Evolutionary conservation across 371 early-diverging fungal genomes (phyloP).

Genomic region (Paraphysoderma sedebokerense): DNA sequence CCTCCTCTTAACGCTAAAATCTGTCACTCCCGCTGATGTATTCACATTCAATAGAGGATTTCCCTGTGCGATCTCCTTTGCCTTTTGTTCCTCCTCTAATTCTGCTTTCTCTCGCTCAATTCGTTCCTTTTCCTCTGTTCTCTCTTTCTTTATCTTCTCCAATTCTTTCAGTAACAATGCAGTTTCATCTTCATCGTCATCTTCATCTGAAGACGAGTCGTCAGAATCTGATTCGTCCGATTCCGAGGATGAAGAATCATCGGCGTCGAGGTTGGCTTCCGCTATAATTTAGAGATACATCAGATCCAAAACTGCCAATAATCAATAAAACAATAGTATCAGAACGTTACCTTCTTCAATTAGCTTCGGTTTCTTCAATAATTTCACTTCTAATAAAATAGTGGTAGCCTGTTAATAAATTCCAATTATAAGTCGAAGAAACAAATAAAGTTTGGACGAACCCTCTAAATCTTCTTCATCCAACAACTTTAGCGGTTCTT

Average conservation of each 20-base stretch:
- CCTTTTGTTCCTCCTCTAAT: conserved; percentile 32
- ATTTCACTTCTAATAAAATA: background rate
- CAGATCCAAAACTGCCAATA: too few relatives aligned
- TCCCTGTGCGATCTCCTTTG: conserved; percentile 40
- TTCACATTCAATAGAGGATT: conserved; percentile 61
- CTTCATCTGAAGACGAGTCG: conserved; percentile 12
- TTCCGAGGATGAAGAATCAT: background rate
- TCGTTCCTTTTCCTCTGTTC: conserved; percentile 82
- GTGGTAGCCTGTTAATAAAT: too few relatives aligned
- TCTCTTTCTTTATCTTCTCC: conserved; percentile 85
- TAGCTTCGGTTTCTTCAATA: background rate
- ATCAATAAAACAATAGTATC: too few relatives aligned
- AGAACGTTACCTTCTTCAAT: too few relatives aligned
- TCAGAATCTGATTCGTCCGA: background rate
- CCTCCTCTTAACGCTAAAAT: conserved; percentile 78
- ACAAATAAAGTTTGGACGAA: too few relatives aligned
- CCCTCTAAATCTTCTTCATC: too few relatives aligned
- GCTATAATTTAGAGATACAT: background rate
- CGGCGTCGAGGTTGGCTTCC: background rate
- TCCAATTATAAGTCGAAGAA: too few relatives aligned
- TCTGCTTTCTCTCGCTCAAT: conserved; percentile 44
- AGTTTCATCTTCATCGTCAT: conserved; percentile 77
- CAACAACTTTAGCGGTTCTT: conserved; percentile 18
- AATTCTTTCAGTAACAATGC: conserved; percentile 75
- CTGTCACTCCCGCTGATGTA: conserved; percentile 17